Evolutionary conservation across 2,329 filamentous ascomycete species (phyloP), one percentile per base, ranked within the genome.

Genomic region (Aspergillus amoenus): DNA sequence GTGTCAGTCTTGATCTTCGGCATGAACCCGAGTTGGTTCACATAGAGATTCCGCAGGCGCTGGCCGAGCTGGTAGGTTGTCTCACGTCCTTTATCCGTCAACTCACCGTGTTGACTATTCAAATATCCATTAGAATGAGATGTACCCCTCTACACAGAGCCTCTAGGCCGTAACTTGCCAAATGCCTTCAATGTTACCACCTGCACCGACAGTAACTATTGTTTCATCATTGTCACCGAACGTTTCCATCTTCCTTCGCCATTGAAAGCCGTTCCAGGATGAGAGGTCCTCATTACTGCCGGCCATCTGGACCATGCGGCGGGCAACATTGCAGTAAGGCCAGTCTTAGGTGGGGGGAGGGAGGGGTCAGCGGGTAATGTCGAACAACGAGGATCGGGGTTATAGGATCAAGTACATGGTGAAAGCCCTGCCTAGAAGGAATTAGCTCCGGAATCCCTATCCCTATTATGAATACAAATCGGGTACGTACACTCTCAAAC

Each of bases 291-390:
- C 80, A 45, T 77, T 82, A 40, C 77, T 78, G 61, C 85, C 78
- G 22, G 87, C 81, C 58, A 84, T 81, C 58, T 84, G 83, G 24
- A 81, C 84, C 70, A 97, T 82, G 63, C 88, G 87, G 58, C 85
- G 84, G 21, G 89, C 90, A 55, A 88, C 85, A 63, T 84, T 84
- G 77, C 94, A 99, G 76, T 97, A 97, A 2, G 94, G 91, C 94
- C 94, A 99, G 75, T 86, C 82, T 81, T 62, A 54, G 34, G 65
- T 55, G 53, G 21, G 30, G 32, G 22, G 17, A 47, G 22, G 7
- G 42, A 48, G 45, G 17, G 45, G 46, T 55, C 45, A 53, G 55
- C 30, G 51, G 48, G 42, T 5, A 34, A 12, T 24, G n/a, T 18
- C 27, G 9, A 17, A 46, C 50, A 37, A 47, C 24, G 46, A 54